Evolutionary conservation across 495 filamentous ascomycete genomes (phyloP), one percentile per base, ranked within the genome.

Genomic region (Extremus antarcticus): DNA sequence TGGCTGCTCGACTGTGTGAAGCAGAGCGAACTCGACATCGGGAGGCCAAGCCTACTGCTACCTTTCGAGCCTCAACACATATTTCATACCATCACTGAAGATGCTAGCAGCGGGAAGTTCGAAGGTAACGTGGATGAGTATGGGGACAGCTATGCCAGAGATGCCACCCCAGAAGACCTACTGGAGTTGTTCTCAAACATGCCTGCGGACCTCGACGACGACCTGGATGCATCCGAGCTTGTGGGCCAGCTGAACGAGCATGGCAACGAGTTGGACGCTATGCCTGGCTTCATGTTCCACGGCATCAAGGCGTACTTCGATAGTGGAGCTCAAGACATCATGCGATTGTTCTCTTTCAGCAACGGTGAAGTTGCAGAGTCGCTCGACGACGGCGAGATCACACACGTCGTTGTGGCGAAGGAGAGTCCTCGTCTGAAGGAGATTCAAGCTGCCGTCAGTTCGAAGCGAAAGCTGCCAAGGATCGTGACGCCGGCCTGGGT

Each of bases 1-100:
- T 99, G 92, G 92, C 69, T 96, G 11, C 74, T 90, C 29, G 89
- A 96, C 65, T 92, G 86, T 59, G 75, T 88, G 52, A 74, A 71
- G 59, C 84, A 88, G 60, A 73, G 68, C 19, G 76, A 88, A 49
- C 71, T 74, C 13, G 87, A 92, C 63, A 71, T 70, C 13, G 74
- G 76, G 8, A 68, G 77, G 22, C 65, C 74, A 0, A 77, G 76
- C 32, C 71, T 81, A 23, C 66, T 88, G 22, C 69, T 90, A 9
- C 87, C 87, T 0, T 77, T 79, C 25, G 88, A 92, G 63, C 79
- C 83, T 3, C 77, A 76, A 38, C 80, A 85, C 56, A 75, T 84
- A 66, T 82, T 82, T 56, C 78, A 75, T 59, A 75, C 73, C 0
- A 71, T 65, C 11, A 60, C 71, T 16, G 71, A 71, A 11, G 72